Percentiles rank a stretch among this genome's conserved stretches.
Evolutionary conservation across 371 early-diverging fungal species (phyloP).

Genomic region (Mucor velutinosus): DNA sequence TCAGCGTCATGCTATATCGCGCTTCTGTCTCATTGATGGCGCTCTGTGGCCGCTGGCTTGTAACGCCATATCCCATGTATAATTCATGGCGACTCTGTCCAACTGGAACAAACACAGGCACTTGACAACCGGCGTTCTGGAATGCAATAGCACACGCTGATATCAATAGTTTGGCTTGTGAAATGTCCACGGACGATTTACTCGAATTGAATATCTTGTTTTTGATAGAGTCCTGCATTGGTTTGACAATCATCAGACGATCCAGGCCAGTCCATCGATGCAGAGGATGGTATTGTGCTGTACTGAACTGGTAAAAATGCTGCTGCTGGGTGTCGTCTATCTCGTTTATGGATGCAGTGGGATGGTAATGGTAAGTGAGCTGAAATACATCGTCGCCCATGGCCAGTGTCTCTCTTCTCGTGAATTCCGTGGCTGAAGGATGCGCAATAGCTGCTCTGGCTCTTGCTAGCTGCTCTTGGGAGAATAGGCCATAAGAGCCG

Average conservation of each 20-base stretch:
- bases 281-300: conserved; percentile 48
- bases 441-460: conserved; percentile 20
- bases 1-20: conserved; percentile 64
- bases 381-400: conserved; percentile 48
- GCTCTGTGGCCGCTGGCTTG: conserved; percentile 11
- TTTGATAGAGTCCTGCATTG: conserved; percentile 35
- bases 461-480: conserved; percentile 28
- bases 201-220: conserved; percentile 30
- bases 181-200: conserved; percentile 53
- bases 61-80: conserved; percentile 63
- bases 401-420: conserved; percentile 33
- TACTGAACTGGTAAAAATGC: conserved; percentile 29
- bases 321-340: conserved; percentile 24
- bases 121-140: conserved; percentile 67
- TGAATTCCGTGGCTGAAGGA: conserved; percentile 27
- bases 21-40: conserved; percentile 43
- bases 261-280: conserved; percentile 67
- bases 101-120: conserved; percentile 78
- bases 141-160: conserved; percentile 78
- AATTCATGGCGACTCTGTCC: conserved; percentile 66
- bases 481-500: conserved; percentile 52
- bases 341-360: conserved; percentile 8
- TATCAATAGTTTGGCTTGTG: conserved; percentile 65
- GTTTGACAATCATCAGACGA: conserved; percentile 51
- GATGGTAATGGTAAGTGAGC: conserved; percentile 52